Evolutionary conservation across 495 filamentous ascomycete species (phyloP).

Genomic region (Annulohypoxylon maeteangense): DNA sequence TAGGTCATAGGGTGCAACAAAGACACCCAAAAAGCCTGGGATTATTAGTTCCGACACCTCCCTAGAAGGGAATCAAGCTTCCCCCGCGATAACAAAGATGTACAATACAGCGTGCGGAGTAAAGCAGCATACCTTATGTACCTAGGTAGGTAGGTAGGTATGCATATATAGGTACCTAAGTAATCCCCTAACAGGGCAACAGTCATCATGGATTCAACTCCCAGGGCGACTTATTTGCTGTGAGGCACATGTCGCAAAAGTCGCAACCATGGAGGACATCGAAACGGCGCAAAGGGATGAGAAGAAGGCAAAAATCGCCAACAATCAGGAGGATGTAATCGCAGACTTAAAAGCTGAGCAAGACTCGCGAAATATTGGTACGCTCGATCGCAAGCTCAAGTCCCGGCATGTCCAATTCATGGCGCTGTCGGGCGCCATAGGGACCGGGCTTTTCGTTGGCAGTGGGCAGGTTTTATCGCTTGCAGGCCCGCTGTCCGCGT

Average conservation of each 20-base stretch:
- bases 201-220: background rate
- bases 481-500: slow-evolving; percentile 54
- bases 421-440: slow-evolving; percentile 69
- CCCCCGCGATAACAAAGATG: slow-evolving; percentile 27
- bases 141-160: too few species aligned
- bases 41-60: slow-evolving; percentile 32
- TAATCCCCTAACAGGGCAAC: background rate
- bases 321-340: slow-evolving; percentile 32
- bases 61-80: slow-evolving; percentile 27
- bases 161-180: too few species aligned
- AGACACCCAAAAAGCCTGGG: slow-evolving; percentile 9
- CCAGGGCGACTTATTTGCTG: background rate
- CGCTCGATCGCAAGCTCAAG: slow-evolving; percentile 64
- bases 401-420: slow-evolving; percentile 72
- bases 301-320: slow-evolving; percentile 22
- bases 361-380: slow-evolving; percentile 45
- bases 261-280: slow-evolving; percentile 39
- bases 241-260: background rate
- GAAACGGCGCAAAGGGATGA: slow-evolving; percentile 28
- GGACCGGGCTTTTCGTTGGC: slow-evolving; percentile 62
- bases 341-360: slow-evolving; percentile 40
- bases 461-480: slow-evolving; percentile 52
- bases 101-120: slow-evolving; percentile 21
- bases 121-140: background rate
- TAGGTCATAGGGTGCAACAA: slow-evolving; percentile 10